Evolutionary conservation across 176 grass and related monocot species (phyloP), one percentile per base, ranked within the genome.

Genomic region (Musa schizocarpa): DNA sequence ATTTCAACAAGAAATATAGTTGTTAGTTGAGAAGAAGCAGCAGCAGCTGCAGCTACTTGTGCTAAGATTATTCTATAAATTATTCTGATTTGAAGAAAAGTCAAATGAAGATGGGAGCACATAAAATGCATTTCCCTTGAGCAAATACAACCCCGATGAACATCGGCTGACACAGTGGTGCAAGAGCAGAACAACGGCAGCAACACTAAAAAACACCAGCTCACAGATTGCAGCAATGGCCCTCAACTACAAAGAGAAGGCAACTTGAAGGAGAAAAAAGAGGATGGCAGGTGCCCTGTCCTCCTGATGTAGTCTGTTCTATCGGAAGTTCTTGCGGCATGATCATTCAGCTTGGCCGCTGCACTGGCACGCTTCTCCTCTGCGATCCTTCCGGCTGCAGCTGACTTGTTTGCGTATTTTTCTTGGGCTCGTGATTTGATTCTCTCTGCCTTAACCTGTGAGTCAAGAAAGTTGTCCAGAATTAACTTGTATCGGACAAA

Each of bases 381-480:
- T 0, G 94, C 94, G n/a, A 97, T 50, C 17, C 90, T 81, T 12
- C 80, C 63, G 3, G 86, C 73, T 16, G 82, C 52, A 1, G 86
- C 88, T 64, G 91, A 74, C 75, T 86, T 88, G 77, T 70, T 93
- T 1, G 90, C 78, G 26, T 89, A 74, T 83, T 84, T 89, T 76
- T 97, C 90, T 66, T 97, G 90, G 8, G 86, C 88, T 79, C 86
- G 86, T 14, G 90, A 79, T 58, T 93, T 97, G 81, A 87, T 81
- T 69, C 89, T 89, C 9, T 97, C 94, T 0, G 94, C 94, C 83
- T 85, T 97, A 20, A 93, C 85, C 94, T 97, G 62, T 72, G 14
- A 58, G 9, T 14, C 73, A 52, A 65, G 16, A 71, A 20, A 19
- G 50, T 12, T 67, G 8, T 13, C 49, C 9, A 52, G 11, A 16